Evolutionary conservation across 2,329 filamentous ascomycete genomes (phyloP).

Genomic region (Calonectria pauciramosa): DNA sequence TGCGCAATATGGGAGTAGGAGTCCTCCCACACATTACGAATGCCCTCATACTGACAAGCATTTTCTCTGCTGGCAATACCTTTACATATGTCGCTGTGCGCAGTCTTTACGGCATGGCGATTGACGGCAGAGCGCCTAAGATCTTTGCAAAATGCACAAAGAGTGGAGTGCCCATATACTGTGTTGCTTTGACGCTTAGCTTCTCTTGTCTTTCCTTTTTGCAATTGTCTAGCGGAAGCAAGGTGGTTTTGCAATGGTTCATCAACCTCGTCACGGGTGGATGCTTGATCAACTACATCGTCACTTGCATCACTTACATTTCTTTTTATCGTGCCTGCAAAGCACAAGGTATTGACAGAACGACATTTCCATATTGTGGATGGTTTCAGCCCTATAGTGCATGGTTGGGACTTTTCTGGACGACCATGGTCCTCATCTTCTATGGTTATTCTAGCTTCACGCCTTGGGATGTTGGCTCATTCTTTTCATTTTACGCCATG

Average conservation of each 20-base stretch:
- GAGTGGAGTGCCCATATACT: conserved; percentile 67
- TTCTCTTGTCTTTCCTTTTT: conserved; percentile 60
- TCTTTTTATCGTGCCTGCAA: conserved; percentile 67
- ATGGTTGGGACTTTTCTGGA: background rate
- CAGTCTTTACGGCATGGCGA: background rate
- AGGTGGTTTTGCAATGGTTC: conserved; percentile 59
- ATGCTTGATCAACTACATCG: conserved; percentile 62
- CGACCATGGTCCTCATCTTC: background rate
- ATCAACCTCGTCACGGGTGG: conserved; percentile 59
- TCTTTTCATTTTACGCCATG: conserved; percentile 63
- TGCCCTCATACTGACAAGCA: conserved; percentile 60
- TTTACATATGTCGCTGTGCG: conserved; percentile 45
- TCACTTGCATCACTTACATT: conserved; percentile 68
- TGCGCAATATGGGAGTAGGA: conserved; percentile 64
- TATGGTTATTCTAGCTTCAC: conserved; percentile 63
- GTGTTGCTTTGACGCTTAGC: conserved; percentile 59
- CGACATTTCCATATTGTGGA: conserved; percentile 62
- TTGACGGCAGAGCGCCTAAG: conserved; percentile 42
- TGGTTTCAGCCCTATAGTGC: conserved; percentile 37
- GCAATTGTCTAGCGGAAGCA: conserved; percentile 54
- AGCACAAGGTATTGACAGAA: conserved; percentile 58
- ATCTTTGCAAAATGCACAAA: conserved; percentile 65
- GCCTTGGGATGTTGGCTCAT: conserved; percentile 61
- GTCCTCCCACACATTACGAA: conserved; percentile 69
- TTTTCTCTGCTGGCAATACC: conserved; percentile 59